Evolutionary conservation across 129 eudicot species (phyloP).

Genomic region (Rutidosis leptorrhynchoides): DNA sequence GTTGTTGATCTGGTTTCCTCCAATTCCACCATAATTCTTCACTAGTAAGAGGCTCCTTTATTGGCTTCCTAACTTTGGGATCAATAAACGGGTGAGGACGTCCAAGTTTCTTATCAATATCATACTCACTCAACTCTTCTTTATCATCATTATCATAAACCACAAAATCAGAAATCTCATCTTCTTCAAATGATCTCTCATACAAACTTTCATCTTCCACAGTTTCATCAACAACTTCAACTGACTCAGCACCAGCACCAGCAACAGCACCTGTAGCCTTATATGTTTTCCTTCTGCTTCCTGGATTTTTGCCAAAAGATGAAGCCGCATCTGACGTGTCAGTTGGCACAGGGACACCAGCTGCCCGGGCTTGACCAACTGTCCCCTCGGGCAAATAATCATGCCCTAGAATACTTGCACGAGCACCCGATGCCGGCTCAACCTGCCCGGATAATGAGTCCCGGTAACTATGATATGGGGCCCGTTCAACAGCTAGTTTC

Average conservation of each 20-base stretch:
- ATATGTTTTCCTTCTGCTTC: slow-evolving; percentile 75
- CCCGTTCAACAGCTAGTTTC: slow-evolving; percentile 70
- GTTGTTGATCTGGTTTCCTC: slow-evolving; percentile 86
- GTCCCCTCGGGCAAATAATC: slow-evolving; percentile 97
- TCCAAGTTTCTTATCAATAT: slow-evolving; percentile 76
- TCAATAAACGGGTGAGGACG: slow-evolving; percentile 86
- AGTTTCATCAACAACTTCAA: slow-evolving; percentile 37
- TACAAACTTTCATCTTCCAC: slow-evolving; percentile 40
- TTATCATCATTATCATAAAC: slow-evolving; percentile 64
- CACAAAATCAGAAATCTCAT: slow-evolving; percentile 62
- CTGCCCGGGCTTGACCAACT: slow-evolving; percentile 86
- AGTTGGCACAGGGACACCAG: slow-evolving; percentile 76
- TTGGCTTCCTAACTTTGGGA: slow-evolving; percentile 63
- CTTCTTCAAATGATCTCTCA: slow-evolving; percentile 63
- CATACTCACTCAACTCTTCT: slow-evolving; percentile 66
- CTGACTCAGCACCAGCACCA: slow-evolving; percentile 48
- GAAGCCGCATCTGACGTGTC: slow-evolving; percentile 60
- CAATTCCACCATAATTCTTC: slow-evolving; percentile 99
- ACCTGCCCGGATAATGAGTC: slow-evolving; percentile 90
- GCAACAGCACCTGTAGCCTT: slow-evolving; percentile 51
- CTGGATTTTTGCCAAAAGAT: slow-evolving; percentile 84
- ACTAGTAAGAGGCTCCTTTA: slow-evolving; percentile 77
- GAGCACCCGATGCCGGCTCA: slow-evolving; percentile 98
- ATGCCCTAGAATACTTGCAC: slow-evolving; percentile 84
- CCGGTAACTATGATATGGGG: slow-evolving; percentile 77